Evolutionary conservation across 805 yeast genomes (phyloP), one percentile per base, ranked within the genome.

Genomic region (Candida fluviatilis): DNA sequence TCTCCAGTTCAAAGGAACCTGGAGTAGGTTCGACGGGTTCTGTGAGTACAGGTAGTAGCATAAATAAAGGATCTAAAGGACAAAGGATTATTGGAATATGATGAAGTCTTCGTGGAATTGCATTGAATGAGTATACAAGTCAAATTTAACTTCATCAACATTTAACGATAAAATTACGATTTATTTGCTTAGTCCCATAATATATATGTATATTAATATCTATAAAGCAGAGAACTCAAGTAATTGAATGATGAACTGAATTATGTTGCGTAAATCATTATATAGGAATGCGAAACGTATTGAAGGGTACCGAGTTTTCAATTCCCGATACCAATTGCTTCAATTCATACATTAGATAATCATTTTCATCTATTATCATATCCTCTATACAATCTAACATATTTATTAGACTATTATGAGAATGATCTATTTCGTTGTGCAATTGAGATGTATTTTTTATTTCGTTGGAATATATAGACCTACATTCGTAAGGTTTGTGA

Each of bases 371-470:
- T 5, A 19, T 18, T 4, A 36, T 16, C 27, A 36, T 36, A 31
- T 31, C 39, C 21, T 30, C 29, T 4, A 36, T 23, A 23, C 34
- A 36, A 23, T 36, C 39, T 6, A 36, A 26, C 11, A 31, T 36
- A 30, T 23, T 30, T 7, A 18, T 24, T 7, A 21, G 8, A 31
- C 23, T 16, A 15, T 30, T 14, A 24, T 28, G 29, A 28, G 27
- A 7, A 12, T 29, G 19, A 17, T 28, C 17, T 26, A 34, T 24
- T 24, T 19, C 26, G 5, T 5, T 27, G 25, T 13, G 19, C 25
- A 13, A 23, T 18, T 11, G 36, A 33, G 18, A 15, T 12, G 28
- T 14, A 23, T 33, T 13, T n/a, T n/a, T n/a, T n/a, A n/a, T n/a
- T n/a, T n/a, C n/a, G n/a, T n/a, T n/a, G n/a, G n/a, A n/a, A n/a